Evolutionary conservation across 2,329 filamentous ascomycete species (phyloP), one percentile per base, ranked within the genome.

Genomic region (Xenoacremonium recifei): DNA sequence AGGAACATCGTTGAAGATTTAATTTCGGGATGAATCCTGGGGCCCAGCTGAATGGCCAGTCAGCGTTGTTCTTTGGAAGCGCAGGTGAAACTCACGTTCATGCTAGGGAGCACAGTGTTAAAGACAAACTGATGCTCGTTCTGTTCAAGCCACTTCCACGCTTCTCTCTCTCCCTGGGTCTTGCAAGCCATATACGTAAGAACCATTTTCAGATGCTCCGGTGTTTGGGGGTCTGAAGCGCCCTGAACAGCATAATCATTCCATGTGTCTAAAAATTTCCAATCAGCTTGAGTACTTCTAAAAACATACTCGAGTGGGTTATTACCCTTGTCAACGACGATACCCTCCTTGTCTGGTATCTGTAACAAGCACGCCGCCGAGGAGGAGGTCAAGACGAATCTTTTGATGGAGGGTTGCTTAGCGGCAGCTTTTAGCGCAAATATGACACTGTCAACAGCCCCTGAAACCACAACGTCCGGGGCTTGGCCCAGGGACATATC

Each of bases 361-460:
- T 50, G 47, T 3, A 42, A 50, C 3, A 58, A 37, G 4, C 44
- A 45, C 0, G 61, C 51, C 3, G 53, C 48, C 0, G 62, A 57
- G 1, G 66, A 69, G 15, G 63, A 67, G 0, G 68, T 71, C 27
- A 67, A 49, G 4, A 72, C 67, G 21, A 72, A 62, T 3, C 65
- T 57, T 39, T 59, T 62, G 2, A 74, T 54, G 12, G 53, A 53
- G 0, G 61, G 48, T 19, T 62, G 50, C 9, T 39, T 47, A 5
- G 51, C 48, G 2, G 64, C 65, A 2, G 64, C 54, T 11, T 61
- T 49, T n/a, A 70, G 51, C 10, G 64, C 40, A 16, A 49, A 42
- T 3, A 45, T 36, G 1, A 58, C 48, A 31, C 57, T 59, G 1
- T 45, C 34, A 4, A 69, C 39, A 10, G 57, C 57, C 6, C 40